Percentiles rank a stretch among this genome's conserved stretches.
Conservation (phyloP, 2,329 filamentous ascomycete genomes). For the Pyrenochaeta sp. region DNA sequence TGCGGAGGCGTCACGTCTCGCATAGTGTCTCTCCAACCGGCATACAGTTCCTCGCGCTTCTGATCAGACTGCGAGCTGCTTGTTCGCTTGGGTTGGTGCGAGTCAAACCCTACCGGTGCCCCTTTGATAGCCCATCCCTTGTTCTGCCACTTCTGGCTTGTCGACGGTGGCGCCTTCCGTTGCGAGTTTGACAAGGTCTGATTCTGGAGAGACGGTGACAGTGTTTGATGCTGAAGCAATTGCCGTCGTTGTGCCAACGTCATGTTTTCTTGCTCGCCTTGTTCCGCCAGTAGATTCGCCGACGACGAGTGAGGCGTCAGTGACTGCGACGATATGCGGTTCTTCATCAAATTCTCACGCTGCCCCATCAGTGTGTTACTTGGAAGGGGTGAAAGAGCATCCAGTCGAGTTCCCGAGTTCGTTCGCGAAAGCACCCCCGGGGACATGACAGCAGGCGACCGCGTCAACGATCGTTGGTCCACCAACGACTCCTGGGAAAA, state of each 20-base stretch:
- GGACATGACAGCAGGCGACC: constrained; percentile 26
- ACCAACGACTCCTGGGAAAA: constrained; percentile 28
- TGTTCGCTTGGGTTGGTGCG: constrained; percentile 47
- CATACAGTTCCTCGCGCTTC: constrained; percentile 45
- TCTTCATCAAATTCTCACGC: constrained; percentile 61
- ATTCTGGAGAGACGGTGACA: constrained; percentile 16
- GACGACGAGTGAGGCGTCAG: constrained; percentile 44
- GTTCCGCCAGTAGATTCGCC: constrained; percentile 32
- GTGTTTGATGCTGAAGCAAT: constrained; percentile 45
- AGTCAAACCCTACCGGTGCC: constrained; percentile 44
- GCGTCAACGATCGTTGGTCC: constrained; percentile 22
- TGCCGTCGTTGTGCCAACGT: constrained; percentile 71
- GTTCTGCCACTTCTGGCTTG: constrained; percentile 42
- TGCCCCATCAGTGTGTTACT: constrained; percentile 62
- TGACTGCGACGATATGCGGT: constrained; percentile 48
- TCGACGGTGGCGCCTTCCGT: constrained; percentile 29
- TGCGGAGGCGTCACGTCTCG: constrained; percentile 33
- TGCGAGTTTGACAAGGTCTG: constrained; percentile 20
- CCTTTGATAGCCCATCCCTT: constrained; percentile 32
- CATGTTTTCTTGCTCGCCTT: constrained; percentile 67
- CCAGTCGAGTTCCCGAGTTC: constrained; percentile 21
- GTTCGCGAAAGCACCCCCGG: constrained; percentile 28
- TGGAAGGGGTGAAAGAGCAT: constrained; percentile 36
- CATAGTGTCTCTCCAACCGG: constrained; percentile 47
- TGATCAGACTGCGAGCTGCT: constrained; percentile 33